Conservation (phyloP, 139 green algal genomes). For the Zygnema cylindricum region DNA sequence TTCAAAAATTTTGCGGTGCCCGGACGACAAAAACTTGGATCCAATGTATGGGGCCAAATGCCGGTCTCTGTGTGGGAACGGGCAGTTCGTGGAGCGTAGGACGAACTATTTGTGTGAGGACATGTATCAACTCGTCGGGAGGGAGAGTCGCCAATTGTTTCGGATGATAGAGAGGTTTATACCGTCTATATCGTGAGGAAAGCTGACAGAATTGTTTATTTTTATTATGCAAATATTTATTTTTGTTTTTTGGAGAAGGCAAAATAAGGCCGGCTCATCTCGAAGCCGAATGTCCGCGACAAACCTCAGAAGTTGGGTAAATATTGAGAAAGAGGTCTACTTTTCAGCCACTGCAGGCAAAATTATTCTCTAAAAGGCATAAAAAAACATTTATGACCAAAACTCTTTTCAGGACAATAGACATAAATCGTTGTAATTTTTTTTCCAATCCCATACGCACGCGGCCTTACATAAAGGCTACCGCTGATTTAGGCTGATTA, state of each 20-base stretch:
- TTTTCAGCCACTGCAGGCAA: too few species aligned
- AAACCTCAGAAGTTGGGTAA: too few species aligned
- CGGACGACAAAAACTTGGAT: neutral
- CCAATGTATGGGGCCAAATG: neutral
- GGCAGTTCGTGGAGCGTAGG: neutral
- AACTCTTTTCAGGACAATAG: too few species aligned
- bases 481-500: too few species aligned
- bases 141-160: neutral
- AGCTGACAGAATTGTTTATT: too few species aligned
- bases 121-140: neutral
- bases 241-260: neutral
- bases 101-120: neutral
- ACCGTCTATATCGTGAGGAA: neutral
- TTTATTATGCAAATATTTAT: too few species aligned
- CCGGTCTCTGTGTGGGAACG: neutral
- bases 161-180: neutral
- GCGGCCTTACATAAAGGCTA: too few species aligned
- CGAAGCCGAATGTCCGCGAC: neutral
- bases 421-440: too few species aligned
- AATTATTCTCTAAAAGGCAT: too few species aligned
- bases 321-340: too few species aligned
- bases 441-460: too few species aligned
- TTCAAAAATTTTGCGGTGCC: neutral
- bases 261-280: neutral
- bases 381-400: too few species aligned